Evolutionary conservation across 768 basidiomycete genomes (phyloP).

Genomic region (Boletus vermiculosoides): DNA sequence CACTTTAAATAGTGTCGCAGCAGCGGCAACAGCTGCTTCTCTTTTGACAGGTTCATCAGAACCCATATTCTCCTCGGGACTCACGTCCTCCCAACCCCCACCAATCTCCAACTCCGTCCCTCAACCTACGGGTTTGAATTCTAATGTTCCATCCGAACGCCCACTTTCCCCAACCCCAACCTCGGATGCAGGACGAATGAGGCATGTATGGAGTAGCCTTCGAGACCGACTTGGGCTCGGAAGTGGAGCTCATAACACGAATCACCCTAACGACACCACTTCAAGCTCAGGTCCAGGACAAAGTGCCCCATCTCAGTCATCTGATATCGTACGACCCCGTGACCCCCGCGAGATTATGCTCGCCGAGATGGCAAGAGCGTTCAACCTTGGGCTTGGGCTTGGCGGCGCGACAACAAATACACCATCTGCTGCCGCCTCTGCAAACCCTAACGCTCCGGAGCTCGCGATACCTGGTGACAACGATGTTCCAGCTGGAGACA

Average conservation of each 20-base stretch:
- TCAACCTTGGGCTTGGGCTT: constrained; percentile 67
- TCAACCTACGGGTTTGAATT: constrained; percentile 9
- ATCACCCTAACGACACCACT: constrained; percentile 10
- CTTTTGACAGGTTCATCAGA: constrained; percentile 72
- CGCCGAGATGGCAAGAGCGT: constrained; percentile 78
- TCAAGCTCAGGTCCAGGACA: constrained; percentile 9
- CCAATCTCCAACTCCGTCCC: constrained; percentile 15
- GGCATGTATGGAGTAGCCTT: constrained; percentile 66
- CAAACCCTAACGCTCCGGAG: constrained; percentile 13
- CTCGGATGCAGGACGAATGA: constrained; percentile 43
- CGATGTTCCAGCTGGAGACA: constrained; percentile 5
- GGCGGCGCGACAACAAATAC: constrained; percentile 21
- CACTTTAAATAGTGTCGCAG: constrained; percentile 62
- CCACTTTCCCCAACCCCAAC: constrained; percentile 45
- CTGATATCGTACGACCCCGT: constrained; percentile 15
- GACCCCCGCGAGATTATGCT: constrained; percentile 72
- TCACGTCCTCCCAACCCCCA: constrained; percentile 38
- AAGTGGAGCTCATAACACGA: constrained; percentile 17
- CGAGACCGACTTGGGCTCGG: constrained; percentile 65
- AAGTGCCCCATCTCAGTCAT: constrained; percentile 5
- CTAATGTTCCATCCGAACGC: constrained; percentile 27
- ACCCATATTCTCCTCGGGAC: constrained; percentile 57
- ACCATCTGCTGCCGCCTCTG: background rate
- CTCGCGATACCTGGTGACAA: constrained; percentile 4
- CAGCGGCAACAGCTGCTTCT: constrained; percentile 89